Base-by-base conservation (phyloP, 129 eudicot genomes). In the Helianthus tuberosus region DNA sequence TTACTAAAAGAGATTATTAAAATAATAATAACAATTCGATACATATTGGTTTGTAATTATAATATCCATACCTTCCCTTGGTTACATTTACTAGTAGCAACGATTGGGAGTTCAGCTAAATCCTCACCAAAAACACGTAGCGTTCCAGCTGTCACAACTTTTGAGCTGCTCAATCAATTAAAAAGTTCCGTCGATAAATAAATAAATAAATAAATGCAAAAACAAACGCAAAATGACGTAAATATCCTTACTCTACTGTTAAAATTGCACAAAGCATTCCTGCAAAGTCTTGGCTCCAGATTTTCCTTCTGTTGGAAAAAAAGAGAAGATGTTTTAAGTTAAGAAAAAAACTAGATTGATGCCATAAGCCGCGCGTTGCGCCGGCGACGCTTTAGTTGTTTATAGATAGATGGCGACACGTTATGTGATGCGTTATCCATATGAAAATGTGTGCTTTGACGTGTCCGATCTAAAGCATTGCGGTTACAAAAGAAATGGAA, bases 231-330 rank as follows among this genome's bases (percentile, higher is more conserved):
- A 32, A 64, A 41, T 63, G 39, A 66, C 11, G 69, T 47, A 35
- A 15, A 38, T 62, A 43, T 17, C 39, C 89, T 66, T 87, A 95
- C 99, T 91, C 89, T 53, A 89, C 84, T 8, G 91, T 91, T 76
- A 95, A 78, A 74, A 95, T 78, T 29, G 94, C 96, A 84, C 96
- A 91, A 72, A 85, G 93, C 92, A 95, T 91, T 55, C 97, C 96
- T 53, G 94, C 82, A 75, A 88, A 95, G 80, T 95, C 94, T 75
- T 85, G 99, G 73, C 89, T 90, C 77, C 90, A 84, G 16, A 91
- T 88, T 72, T 95, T 91, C 87, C 91, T 84, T 77, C 99, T 91
- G 85, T 35, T 41, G 60, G 63, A n/a, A 57, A 71, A 39, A 50
- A 3, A 39, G 41, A 48, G 38, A 77, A 14, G 8, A 54, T 14